Conservation (phyloP, 169 alveolate species). For the Cyclospora cayetanensis region DNA sequence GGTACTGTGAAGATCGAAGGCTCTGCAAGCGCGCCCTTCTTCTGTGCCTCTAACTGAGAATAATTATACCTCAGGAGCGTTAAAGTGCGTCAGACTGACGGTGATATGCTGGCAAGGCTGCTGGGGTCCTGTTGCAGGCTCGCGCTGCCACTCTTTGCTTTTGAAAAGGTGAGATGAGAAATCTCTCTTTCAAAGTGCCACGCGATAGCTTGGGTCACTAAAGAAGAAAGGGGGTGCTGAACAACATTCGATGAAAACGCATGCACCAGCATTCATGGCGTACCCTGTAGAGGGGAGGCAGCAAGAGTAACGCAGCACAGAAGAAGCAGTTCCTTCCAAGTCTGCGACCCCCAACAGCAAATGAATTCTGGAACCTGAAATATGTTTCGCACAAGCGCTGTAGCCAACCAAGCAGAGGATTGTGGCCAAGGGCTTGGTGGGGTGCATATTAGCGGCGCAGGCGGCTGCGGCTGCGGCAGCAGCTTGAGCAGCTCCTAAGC, state of each 20-base stretch:
- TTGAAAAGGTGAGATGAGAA: too few species aligned
- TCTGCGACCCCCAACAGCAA: background rate
- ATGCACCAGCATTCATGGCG: constrained; percentile 30
- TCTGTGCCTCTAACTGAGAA: too few species aligned
- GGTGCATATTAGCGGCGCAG: constrained; percentile 42
- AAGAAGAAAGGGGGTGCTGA: too few species aligned
- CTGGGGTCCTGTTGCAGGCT: too few species aligned
- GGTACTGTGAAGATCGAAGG: too few species aligned
- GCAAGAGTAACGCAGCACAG: background rate
- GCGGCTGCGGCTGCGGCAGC: constrained; percentile 36
- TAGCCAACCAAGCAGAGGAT: background rate
- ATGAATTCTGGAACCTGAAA: background rate
- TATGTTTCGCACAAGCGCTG: background rate
- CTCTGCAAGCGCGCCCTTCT: background rate
- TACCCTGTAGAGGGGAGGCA: background rate
- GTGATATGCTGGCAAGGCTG: too few species aligned
- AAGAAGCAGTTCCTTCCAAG: background rate
- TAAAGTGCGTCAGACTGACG: too few species aligned
- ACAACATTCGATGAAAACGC: background rate
- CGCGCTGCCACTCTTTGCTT: too few species aligned
- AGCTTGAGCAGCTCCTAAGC: too few species aligned
- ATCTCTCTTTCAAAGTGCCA: too few species aligned
- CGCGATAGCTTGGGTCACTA: too few species aligned
- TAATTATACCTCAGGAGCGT: too few species aligned
- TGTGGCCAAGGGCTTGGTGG: constrained; percentile 47